Evolutionary conservation across 2,329 filamentous ascomycete genomes (phyloP).

Genomic region (Trichoderma polysporum): DNA sequence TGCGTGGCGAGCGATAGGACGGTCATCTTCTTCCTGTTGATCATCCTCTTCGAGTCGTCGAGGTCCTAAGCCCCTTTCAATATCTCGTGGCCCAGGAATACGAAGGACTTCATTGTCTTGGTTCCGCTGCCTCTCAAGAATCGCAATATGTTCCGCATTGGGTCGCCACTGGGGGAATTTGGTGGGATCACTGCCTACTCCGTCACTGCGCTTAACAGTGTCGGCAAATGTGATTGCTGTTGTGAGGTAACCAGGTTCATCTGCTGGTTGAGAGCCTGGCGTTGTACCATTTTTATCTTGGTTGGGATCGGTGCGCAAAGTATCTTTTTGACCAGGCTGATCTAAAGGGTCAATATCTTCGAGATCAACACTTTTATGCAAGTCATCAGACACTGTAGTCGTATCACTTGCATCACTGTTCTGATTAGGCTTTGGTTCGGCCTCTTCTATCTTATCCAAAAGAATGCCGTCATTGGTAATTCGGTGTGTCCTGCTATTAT

Average conservation of each 20-base stretch:
- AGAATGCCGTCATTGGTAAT: slow-evolving; percentile 62
- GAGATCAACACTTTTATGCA: slow-evolving; percentile 24
- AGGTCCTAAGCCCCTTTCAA: slow-evolving; percentile 76
- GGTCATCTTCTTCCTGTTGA: slow-evolving; percentile 38
- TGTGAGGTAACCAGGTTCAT: neutral
- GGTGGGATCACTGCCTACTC: slow-evolving; percentile 48
- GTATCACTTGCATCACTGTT: slow-evolving; percentile 42
- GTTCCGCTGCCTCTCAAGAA: slow-evolving; percentile 80
- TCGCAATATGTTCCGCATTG: slow-evolving; percentile 81
- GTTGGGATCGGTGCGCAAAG: neutral
- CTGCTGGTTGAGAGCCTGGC: neutral
- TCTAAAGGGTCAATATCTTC: slow-evolving; percentile 16
- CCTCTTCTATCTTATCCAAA: slow-evolving; percentile 42
- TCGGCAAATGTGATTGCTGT: slow-evolving; percentile 65
- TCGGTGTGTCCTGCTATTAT: slow-evolving; percentile 52
- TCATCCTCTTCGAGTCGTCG: slow-evolving; percentile 47
- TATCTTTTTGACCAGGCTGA: neutral
- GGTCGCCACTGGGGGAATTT: slow-evolving; percentile 51
- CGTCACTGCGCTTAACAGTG: slow-evolving; percentile 61
- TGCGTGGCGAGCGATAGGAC: slow-evolving; percentile 28
- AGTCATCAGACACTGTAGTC: slow-evolving; percentile 32
- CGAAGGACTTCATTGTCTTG: slow-evolving; percentile 73
- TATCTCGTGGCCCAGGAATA: slow-evolving; percentile 89
- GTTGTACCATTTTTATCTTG: neutral
- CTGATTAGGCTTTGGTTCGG: slow-evolving; percentile 27